Evolutionary conservation across 2,329 filamentous ascomycete species (phyloP), one percentile per base, ranked within the genome.

Genomic region (Colletotrichum tamarilloi): DNA sequence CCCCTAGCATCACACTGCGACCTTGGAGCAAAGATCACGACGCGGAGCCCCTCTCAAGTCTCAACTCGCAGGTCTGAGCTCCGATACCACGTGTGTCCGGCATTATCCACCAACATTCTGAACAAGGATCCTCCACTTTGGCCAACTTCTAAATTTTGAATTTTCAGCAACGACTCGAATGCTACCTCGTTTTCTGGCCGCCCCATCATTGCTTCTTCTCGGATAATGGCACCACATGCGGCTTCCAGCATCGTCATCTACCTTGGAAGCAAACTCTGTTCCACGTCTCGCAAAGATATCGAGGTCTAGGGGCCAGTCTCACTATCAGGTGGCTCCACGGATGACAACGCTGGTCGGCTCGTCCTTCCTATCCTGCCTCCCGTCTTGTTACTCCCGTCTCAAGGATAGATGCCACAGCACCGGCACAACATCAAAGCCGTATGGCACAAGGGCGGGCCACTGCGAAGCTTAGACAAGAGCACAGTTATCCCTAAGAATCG

Each of bases 351-450:
- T 49, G 11, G 60, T 65, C 53, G 60, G 30, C 32, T 67, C 55
- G 55, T 55, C 55, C 53, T 67, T 53, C 62, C 62, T 32, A 49
- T 59, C 53, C 38, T 30, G 32, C 42, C 35, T 67, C 30, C 55
- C 30, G 42, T 59, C 42, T 19, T n/a, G 38, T 32, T 16, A 67
- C 26, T 22, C 42, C 35, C 19, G 38, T 26, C 35, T 28, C 22
- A 28, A 35, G 14, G 22, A 8, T 53, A 49, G 24, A 38, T 57
- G 9, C n/a, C 53, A 55, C 62, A 1, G 28, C 24, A 16, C 19
- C 12, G 26, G 67, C 64, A 52, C 30, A 16, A 65, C 28, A 11
- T 12, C 16, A 19, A 28, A 46, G 24, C 5, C 28, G 42, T 55
- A 46, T 55, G 11, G 6, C 30, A 24, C 7, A 28, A 62, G 46